Conservation (phyloP, 2,329 filamentous ascomycete species). For the Venturia oleaginea region DNA sequence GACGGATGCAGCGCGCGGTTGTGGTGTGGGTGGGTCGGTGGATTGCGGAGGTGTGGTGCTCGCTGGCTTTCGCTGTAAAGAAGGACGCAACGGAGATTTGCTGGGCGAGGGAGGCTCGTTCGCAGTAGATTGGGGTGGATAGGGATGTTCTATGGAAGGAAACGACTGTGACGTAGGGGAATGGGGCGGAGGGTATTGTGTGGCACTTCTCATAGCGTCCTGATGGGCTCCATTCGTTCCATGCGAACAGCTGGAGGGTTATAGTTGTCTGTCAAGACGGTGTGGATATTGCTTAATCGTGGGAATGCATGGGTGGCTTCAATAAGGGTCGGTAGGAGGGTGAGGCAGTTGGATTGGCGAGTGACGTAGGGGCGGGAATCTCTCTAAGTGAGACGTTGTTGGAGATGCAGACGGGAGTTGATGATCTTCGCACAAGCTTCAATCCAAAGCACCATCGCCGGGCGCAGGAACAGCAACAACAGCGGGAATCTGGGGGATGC, state of each 20-base stretch:
- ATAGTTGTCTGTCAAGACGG: background rate
- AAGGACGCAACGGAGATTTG: constrained; percentile 1
- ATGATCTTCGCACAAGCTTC: no score
- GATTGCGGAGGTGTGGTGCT: background rate
- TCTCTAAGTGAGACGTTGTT: background rate
- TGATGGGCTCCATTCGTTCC: background rate
- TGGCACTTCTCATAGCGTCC: constrained; percentile 3
- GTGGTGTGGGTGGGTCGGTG: background rate
- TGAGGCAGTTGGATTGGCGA: background rate
- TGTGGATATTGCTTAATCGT: background rate
- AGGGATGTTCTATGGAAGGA: background rate
- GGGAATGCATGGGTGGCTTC: background rate
- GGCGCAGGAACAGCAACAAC: background rate
- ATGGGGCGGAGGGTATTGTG: background rate
- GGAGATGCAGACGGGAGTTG: background rate
- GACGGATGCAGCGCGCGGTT: background rate
- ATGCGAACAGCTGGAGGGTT: background rate
- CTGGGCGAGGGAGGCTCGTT: background rate
- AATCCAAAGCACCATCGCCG: background rate
- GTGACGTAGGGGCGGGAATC: background rate
- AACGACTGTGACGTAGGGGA: background rate
- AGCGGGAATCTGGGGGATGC: background rate
- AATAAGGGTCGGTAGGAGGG: background rate
- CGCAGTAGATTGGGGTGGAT: background rate
- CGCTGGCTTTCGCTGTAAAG: background rate